Base-by-base conservation (phyloP, 805 yeast genomes). In the Saccharomycopsis vini region DNA sequence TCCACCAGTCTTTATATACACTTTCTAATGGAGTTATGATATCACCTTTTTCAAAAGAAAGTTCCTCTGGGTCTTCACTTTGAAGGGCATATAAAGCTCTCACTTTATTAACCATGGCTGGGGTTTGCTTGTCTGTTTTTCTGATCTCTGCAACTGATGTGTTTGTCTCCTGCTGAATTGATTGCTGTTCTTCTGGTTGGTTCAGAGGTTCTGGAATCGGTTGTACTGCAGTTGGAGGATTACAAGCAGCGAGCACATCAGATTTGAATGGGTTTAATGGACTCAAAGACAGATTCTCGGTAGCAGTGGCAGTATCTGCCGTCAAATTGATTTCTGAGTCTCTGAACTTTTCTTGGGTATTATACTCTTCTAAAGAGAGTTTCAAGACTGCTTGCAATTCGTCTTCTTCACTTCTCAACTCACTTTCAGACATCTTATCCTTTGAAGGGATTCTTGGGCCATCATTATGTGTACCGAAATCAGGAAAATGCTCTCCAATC, bases 1-100 rank as follows among this genome's bases (percentile, higher is more conserved):
- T 73, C 81, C 96, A 85, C 98, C 98, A 90, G 57, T 90, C 97
- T 50, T 85, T 72, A 59, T 88, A 89, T 4, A 84, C 95, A 13
- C 81, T 72, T 54, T 89, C 97, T 29, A 89, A 68, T 1, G 92
- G 95, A 1, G 81, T 80, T 39, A 90, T 89, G 12, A 86, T 68
- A 57, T 90, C 97, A 33, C 95, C 97, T 55, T 79, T 79, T 40
- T 78, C 69, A 63, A 92, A 90, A 1, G 95, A 79, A 36, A 90
- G 69, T 52, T 92, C 97, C 49, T 89, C 96, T 2, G 81, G 81
- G 55, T 88, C 97, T 36, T 74, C 69, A 2, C 94, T 76, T 3
- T 72, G 66, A 31, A 89, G 68, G 57, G 88, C 95, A 56, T 86
- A 92, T 40, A 92, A 64, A 0, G 97, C 97, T 39, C 81, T 72